These are phyloP conservation scores for Suhomyces chickasaworum DNA, from an alignment of 1,139 yeast genomes.

Conservation along the genomic window DNA sequence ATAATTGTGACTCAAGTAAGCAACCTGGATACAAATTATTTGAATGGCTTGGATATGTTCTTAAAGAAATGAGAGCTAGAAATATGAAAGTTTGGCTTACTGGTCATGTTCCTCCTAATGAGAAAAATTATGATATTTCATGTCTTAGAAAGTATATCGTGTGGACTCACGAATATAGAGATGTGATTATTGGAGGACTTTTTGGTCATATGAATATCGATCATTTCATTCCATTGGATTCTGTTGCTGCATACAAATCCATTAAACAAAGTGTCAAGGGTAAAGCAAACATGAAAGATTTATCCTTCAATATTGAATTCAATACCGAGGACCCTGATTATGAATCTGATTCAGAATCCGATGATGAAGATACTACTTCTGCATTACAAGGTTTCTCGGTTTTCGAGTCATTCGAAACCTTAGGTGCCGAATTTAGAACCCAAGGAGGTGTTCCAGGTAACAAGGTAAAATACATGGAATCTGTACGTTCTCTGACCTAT, in stretches of 20 bases:
- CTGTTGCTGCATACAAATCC: slow-evolving; percentile 64
- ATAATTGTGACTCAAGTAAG: slow-evolving; percentile 67
- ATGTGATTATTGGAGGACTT: slow-evolving; percentile 77
- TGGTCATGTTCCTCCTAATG: slow-evolving; percentile 88
- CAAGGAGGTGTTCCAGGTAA: slow-evolving; percentile 66
- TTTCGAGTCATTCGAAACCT: slow-evolving; percentile 12
- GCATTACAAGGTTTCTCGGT: slow-evolving; percentile 12
- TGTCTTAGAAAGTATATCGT: slow-evolving; percentile 73
- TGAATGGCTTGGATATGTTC: slow-evolving; percentile 74
- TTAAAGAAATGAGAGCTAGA: slow-evolving; percentile 72
- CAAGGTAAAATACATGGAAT: slow-evolving; percentile 63
- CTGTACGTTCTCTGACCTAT: slow-evolving; percentile 54
- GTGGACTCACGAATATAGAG: slow-evolving; percentile 82
- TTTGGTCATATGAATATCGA: slow-evolving; percentile 91
- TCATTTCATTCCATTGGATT: slow-evolving; percentile 78
- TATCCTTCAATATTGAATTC: not conserved
- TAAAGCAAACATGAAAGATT: slow-evolving; percentile 8
- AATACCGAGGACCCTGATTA: slow-evolving; percentile 7
- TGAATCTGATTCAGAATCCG: slow-evolving; percentile 13
- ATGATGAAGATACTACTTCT: slow-evolving; percentile 15
- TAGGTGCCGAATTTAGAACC: slow-evolving; percentile 22
- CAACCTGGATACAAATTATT: slow-evolving; percentile 81
- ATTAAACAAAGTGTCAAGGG: slow-evolving; percentile 23
- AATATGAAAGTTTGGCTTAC: slow-evolving; percentile 82
- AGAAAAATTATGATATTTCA: slow-evolving; percentile 69